A percentile compares a stretch with the other conserved stretches of the same genome.
phyloP scores from a whole-genome alignment of 441 rosid species.

The Bocquillonia castaneifolia region DNA sequence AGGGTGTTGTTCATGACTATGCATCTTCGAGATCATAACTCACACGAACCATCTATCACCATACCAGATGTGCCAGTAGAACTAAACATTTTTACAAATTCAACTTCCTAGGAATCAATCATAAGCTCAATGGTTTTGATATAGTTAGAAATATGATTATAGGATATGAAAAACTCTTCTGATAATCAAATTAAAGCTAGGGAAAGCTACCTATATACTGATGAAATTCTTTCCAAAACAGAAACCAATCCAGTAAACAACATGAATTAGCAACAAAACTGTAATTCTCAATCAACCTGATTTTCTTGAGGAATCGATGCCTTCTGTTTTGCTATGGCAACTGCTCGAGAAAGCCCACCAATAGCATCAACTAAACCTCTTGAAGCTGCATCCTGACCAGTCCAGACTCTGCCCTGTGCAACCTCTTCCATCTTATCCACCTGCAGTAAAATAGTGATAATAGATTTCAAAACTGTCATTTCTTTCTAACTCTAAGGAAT shows the following conservation, averaged over 20 bases:
- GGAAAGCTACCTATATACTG: background rate
- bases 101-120: background rate
- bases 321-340: constrained; percentile 84
- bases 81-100: background rate
- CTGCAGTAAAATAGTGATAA: constrained; percentile 32
- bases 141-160: too few relatives aligned
- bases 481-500: too few relatives aligned
- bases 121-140: background rate
- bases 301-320: constrained; percentile 71
- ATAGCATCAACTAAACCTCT: constrained; percentile 83
- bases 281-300: constrained; percentile 37
- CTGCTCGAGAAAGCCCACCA: constrained; percentile 79
- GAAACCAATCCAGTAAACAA: background rate
- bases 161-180: background rate
- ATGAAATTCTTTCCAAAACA: background rate
- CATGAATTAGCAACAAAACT: background rate
- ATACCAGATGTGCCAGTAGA: too few relatives aligned
- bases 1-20: too few relatives aligned
- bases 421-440: constrained; percentile 87
- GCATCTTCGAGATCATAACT: too few relatives aligned
- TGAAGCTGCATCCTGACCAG: constrained; percentile 86
- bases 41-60: too few relatives aligned
- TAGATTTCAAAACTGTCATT: constrained; percentile 1
- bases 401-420: constrained; percentile 99
- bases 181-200: background rate